Conservation (phyloP, 371 early-diverging fungal species). For the Haplosporangium sp. region DNA sequence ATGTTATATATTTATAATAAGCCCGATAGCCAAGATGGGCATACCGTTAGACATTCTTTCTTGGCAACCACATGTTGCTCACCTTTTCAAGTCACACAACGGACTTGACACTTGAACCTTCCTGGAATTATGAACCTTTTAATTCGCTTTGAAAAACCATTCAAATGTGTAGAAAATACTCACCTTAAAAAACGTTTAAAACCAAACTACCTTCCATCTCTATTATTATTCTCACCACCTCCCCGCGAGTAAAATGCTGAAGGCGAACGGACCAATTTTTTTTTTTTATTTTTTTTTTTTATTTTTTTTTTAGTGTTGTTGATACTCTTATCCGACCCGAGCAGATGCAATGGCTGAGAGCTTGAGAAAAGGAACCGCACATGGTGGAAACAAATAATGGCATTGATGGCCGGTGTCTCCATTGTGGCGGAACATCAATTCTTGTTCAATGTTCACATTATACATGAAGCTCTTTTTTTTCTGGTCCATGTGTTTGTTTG, state of each 20-base stretch:
- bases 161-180: too few relatives aligned
- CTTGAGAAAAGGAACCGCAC: background rate
- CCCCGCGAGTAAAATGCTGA: background rate
- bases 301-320: background rate
- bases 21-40: background rate
- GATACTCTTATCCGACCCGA: background rate
- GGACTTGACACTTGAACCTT: too few relatives aligned
- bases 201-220: too few relatives aligned
- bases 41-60: background rate
- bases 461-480: background rate
- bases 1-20: background rate
- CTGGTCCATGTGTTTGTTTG: background rate
- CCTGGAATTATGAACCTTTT: too few relatives aligned
- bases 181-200: too few relatives aligned
- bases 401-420: background rate
- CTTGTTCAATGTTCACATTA: background rate
- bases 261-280: conserved; percentile 1
- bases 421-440: background rate
- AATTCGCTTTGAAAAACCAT: too few relatives aligned
- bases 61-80: conserved; percentile 37
- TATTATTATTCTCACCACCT: background rate
- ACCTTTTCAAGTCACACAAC: background rate
- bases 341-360: background rate
- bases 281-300: background rate
- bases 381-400: conserved; percentile 1